Conservation (phyloP, 305 asterid species). For the Coffea humblotiana region DNA sequence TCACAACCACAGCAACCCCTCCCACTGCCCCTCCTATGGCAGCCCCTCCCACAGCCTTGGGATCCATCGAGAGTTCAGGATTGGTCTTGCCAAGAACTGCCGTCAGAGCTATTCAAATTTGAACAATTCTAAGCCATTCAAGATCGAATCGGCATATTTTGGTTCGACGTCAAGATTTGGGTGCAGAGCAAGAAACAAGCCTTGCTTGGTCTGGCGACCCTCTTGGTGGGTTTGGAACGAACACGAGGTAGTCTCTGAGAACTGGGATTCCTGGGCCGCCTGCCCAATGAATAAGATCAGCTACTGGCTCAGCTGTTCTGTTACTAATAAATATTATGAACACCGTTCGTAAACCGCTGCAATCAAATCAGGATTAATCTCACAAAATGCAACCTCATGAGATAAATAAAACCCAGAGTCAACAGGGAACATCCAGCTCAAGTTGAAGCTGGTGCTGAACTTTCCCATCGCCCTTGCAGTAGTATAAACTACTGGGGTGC, state of each 20-base stretch:
- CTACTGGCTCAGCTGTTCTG: not conserved
- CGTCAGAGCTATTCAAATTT: constrained; percentile 34
- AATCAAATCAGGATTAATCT: constrained; percentile 23
- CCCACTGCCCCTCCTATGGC: constrained; percentile 38
- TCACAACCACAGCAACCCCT: constrained; percentile 15
- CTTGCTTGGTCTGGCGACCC: constrained; percentile 27
- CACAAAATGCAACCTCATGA: constrained; percentile 58
- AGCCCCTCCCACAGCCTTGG: not conserved
- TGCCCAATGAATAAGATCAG: constrained; percentile 16
- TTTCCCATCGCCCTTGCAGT: constrained; percentile 22
- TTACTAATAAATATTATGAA: constrained; percentile 27
- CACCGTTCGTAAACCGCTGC: constrained; percentile 7
- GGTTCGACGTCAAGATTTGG: constrained; percentile 10
- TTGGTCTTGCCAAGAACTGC: constrained; percentile 47
- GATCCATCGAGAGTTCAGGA: constrained; percentile 7
- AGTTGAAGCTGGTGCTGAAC: not conserved
- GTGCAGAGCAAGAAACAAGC: constrained; percentile 33
- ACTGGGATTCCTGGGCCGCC: constrained; percentile 31
- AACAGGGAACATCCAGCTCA: constrained; percentile 43
- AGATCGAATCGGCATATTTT: constrained; percentile 19
- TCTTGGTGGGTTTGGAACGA: constrained; percentile 16
- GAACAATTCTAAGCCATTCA: constrained; percentile 61
- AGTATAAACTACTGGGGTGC: constrained; percentile 47
- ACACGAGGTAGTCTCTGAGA: constrained; percentile 36
- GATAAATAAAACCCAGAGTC: constrained; percentile 51